A percentile compares a stretch with the other conserved stretches of the same genome.
These are phyloP conservation scores for Fusarium tupiense DNA, from an alignment of 2,329 filamentous ascomycete genomes.

Conservation along the genomic window DNA sequence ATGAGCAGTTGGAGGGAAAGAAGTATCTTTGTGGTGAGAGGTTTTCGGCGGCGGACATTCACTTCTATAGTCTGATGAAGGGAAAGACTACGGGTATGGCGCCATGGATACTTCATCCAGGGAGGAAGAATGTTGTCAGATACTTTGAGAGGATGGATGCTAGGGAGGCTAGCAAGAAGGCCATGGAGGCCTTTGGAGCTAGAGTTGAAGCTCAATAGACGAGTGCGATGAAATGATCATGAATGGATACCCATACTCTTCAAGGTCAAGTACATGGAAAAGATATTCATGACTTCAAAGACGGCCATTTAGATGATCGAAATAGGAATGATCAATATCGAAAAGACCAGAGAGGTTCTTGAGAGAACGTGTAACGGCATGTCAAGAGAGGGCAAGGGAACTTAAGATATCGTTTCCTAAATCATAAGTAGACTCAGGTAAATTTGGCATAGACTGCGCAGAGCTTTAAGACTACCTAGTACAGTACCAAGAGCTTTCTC, in stretches of 20 bases:
- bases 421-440: not conserved
- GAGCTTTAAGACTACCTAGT: not conserved
- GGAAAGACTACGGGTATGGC: not conserved
- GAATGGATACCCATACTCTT: rapidly evolving
- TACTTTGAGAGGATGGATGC: constrained; percentile 3
- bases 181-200: rapidly evolving
- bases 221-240: too few species aligned
- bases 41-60: constrained; percentile 9
- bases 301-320: rapidly evolving
- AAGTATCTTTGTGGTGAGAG: not conserved
- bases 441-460: not conserved
- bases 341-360: rapidly evolving
- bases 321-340: not conserved
- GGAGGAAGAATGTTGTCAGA: not conserved
- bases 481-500: not conserved
- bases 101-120: not conserved
- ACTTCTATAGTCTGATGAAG: constrained; percentile 6
- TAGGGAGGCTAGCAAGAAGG: not conserved
- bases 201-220: not conserved
- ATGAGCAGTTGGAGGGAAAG: constrained; percentile 10
- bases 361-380: rapidly evolving
- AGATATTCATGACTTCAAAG: not conserved
- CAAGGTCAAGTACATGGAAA: not conserved
- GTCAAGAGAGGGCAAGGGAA: not conserved
- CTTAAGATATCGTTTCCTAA: not conserved